Evolutionary conservation across 2,329 filamentous ascomycete genomes (phyloP).

Genomic region (Stachybotrys elegans): DNA sequence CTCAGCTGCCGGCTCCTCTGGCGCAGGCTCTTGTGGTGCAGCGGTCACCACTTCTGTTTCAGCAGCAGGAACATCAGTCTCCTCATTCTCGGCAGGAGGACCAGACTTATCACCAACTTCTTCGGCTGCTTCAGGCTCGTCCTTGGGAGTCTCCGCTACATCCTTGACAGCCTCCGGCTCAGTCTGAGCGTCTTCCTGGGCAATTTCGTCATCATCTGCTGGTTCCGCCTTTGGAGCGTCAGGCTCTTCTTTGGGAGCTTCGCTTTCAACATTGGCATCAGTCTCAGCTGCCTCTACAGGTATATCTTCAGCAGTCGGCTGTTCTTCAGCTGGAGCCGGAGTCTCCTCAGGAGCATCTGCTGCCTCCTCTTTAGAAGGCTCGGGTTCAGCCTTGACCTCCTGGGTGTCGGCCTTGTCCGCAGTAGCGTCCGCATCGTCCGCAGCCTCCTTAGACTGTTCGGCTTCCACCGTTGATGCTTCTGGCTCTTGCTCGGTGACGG

Average conservation of each 20-base stretch:
- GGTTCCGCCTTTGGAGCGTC: too few species aligned
- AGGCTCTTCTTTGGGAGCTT: too few species aligned
- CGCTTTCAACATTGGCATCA: too few species aligned
- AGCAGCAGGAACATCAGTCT: slow-evolving; percentile 2
- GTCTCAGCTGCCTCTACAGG: too few species aligned
- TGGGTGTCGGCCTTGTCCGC: too few species aligned
- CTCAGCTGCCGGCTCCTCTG: background rate
- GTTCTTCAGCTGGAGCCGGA: too few species aligned
- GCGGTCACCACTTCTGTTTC: slow-evolving; percentile 1
- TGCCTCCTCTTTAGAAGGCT: too few species aligned
- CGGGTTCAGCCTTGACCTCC: too few species aligned
- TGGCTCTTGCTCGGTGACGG: background rate
- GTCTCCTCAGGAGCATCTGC: too few species aligned
- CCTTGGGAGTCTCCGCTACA: background rate
- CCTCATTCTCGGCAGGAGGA: slow-evolving; percentile 2
- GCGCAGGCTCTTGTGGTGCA: background rate
- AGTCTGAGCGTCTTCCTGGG: slow-evolving; percentile 1
- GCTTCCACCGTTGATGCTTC: too few species aligned
- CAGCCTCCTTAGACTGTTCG: background rate
- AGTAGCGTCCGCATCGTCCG: too few species aligned
- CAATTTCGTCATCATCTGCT: slow-evolving; percentile 3
- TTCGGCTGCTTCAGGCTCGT: background rate
- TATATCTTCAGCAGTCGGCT: too few species aligned
- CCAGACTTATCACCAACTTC: background rate
- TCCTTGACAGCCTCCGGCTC: slow-evolving; percentile 1